Evolutionary conservation across 768 basidiomycete species (phyloP), one percentile per base, ranked within the genome.

Genomic region (Roridomyces roridus): DNA sequence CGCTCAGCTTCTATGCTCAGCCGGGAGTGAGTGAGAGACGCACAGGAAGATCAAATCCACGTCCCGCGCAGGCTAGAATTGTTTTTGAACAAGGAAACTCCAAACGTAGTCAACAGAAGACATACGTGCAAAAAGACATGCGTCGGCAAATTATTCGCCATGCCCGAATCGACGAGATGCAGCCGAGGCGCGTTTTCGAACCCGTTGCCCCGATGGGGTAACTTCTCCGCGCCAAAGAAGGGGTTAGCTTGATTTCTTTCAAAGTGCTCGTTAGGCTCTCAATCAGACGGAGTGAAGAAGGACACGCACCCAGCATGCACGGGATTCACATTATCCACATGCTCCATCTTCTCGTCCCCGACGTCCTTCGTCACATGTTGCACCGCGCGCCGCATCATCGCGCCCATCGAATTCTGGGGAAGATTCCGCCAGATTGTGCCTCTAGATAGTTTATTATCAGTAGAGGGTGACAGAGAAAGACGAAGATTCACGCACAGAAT

Each of bases 211-310:
- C 50, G 17, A n/a, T 51, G 50, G 7, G 50, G 50, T 5, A 40
- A 39, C 50, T 51, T 42, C 21, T 51, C 23, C 5, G 50, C 50
- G 20, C 39, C 39, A 28, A 51, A 51, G 40, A 51, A 51, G 14
- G 50, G 50, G 28, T 51, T 51, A 4, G 50, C 50, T 51, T 51
- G 50, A 18, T 51, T 51, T 28, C 50, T 51, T 15, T 35, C n/a
- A n/a, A n/a, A n/a, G n/a, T n/a, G n/a, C n/a, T n/a, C n/a, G n/a
- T n/a, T n/a, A n/a, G n/a, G n/a, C n/a, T n/a, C n/a, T n/a, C n/a
- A n/a, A n/a, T n/a, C n/a, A n/a, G 34, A n/a, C 8, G 17, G 23
- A 39, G n/a, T 7, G 24, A 29, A 2, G 14, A 20, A 20, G 23
- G 29, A 21, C 2, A 51, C 40, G 15, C 41, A 51, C 50, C 50